Percentiles rank a stretch among this genome's conserved stretches.
Conservation (phyloP, 139 green algal genomes). For the Pleodorina starrii region DNA sequence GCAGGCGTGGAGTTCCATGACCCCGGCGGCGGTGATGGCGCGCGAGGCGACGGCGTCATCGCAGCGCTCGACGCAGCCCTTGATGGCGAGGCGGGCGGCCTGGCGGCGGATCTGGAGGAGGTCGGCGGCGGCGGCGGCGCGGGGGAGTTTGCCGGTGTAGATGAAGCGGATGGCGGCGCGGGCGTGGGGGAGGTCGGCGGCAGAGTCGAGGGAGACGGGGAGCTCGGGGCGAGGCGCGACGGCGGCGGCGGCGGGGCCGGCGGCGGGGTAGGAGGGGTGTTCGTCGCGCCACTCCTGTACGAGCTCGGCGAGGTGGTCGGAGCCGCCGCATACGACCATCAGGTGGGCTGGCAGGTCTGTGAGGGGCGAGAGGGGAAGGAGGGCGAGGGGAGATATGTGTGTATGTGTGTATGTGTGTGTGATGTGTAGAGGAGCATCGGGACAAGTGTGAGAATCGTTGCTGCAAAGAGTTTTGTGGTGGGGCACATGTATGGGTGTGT, state of each 20-base stretch:
- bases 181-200: not conserved
- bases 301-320: not conserved
- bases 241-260: not conserved
- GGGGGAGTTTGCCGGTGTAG: not conserved
- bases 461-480: too few species aligned
- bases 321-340: conserved; percentile 7
- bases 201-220: not conserved
- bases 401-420: too few species aligned
- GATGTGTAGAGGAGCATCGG: too few species aligned
- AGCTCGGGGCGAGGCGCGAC: not conserved
- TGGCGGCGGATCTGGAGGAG: not conserved
- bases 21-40: not conserved
- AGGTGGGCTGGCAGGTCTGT: not conserved
- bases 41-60: not conserved
- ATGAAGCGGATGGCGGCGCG: conserved; percentile 12
- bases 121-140: not conserved
- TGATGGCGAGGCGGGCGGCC: not conserved
- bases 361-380: not conserved
- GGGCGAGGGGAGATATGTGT: too few species aligned
- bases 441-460: too few species aligned
- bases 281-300: not conserved
- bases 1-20: not conserved
- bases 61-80: conserved; percentile 6
- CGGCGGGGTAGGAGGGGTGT: too few species aligned
- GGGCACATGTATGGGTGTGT: too few species aligned